These are phyloP conservation scores for Entelexis paramagnoliae DNA, from an alignment of 1,139 yeast genomes.

Conservation along the genomic window DNA sequence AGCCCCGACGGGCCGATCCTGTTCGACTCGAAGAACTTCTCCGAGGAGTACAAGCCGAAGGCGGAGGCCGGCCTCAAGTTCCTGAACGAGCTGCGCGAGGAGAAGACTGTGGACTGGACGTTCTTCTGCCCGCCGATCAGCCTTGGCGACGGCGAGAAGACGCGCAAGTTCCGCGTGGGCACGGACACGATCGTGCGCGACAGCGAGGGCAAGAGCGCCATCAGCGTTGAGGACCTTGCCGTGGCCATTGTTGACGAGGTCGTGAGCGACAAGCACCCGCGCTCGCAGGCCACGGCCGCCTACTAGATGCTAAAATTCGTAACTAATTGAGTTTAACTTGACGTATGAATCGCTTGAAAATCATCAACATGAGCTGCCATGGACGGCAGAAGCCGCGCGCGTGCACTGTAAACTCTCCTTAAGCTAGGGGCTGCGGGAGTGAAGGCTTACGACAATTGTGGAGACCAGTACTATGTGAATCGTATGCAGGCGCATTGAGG, in stretches of 20 bases:
- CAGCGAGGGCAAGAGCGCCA: constrained; percentile 13
- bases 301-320: constrained; percentile 1
- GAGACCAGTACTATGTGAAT: too few relatives aligned
- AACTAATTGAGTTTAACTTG: too few relatives aligned
- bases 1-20: constrained; percentile 15
- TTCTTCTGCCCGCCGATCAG: constrained; percentile 13
- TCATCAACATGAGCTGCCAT: too few relatives aligned
- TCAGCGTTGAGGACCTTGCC: constrained; percentile 17
- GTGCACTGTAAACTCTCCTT: too few relatives aligned
- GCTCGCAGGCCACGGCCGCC: constrained; percentile 15
- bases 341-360: too few relatives aligned
- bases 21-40: constrained; percentile 16
- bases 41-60: constrained; percentile 6
- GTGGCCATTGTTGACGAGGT: constrained; percentile 17
- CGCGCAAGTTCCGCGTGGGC: constrained; percentile 17
- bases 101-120: constrained; percentile 14
- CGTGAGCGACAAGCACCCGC: constrained; percentile 8
- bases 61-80: constrained; percentile 10
- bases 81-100: constrained; percentile 1
- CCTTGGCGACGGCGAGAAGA: constrained; percentile 9
- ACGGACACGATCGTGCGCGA: constrained; percentile 11
- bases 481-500: too few relatives aligned
- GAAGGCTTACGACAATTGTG: too few relatives aligned
- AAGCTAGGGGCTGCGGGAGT: too few relatives aligned
- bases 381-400: too few relatives aligned